Percentiles rank a stretch among this genome's conserved stretches.
phyloP scores from a whole-genome alignment of 768 basidiomycete species.

The Lyophyllum atratum region DNA sequence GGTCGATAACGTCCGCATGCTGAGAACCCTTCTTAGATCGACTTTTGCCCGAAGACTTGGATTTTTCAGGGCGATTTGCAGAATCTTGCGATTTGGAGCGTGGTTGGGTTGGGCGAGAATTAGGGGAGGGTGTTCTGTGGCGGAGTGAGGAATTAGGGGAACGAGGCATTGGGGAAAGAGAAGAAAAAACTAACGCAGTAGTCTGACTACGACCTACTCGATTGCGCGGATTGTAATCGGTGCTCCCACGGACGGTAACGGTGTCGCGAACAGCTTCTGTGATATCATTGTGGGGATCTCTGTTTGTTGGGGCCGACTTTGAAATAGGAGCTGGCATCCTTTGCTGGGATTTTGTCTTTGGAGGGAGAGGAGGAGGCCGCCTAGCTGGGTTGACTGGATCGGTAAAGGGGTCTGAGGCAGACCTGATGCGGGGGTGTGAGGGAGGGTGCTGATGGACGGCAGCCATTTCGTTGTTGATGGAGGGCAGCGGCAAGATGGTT shows the following conservation, averaged over 20 bases:
- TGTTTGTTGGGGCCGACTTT: constrained; percentile 26
- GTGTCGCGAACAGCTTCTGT: constrained; percentile 71
- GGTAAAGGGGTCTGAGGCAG: constrained; percentile 56
- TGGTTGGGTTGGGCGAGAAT: constrained; percentile 35
- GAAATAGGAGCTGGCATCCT: constrained; percentile 34
- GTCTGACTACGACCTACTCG: constrained; percentile 65
- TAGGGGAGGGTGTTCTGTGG: constrained; percentile 20
- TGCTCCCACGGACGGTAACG: constrained; percentile 50
- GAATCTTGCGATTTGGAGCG: constrained; percentile 53
- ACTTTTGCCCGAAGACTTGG: constrained; percentile 43
- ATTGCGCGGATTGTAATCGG: constrained; percentile 41
- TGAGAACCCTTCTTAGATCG: constrained; percentile 70
- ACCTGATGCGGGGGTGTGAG: constrained; percentile 41
- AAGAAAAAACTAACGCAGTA: constrained; percentile 39
- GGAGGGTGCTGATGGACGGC: constrained; percentile 24
- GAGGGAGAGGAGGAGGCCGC: constrained; percentile 38
- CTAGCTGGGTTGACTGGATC: constrained; percentile 33
- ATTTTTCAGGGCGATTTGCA: constrained; percentile 35
- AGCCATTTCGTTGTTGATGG: constrained; percentile 29
- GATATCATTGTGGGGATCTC: constrained; percentile 45
- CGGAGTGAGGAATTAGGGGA: constrained; percentile 16
- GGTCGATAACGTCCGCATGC: constrained; percentile 89
- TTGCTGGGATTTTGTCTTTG: constrained; percentile 27
- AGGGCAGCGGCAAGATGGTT: background rate
- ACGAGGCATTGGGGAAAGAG: constrained; percentile 7